Evolutionary conservation across 768 basidiomycete genomes (phyloP).

Genomic region (Gymnopilus junonius): DNA sequence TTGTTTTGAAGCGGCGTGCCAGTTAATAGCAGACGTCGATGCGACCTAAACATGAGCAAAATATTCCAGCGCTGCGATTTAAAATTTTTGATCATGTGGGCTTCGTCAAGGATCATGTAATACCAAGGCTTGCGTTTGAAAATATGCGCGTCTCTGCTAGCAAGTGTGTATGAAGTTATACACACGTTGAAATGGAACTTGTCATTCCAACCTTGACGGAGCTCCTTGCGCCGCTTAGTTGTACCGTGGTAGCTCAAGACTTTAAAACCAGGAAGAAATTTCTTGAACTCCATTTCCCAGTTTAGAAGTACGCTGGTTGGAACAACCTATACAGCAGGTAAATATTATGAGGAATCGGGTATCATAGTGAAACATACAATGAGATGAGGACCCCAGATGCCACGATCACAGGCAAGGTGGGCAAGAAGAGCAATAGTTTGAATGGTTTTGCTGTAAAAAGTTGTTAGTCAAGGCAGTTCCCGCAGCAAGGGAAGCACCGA

Average conservation of each 20-base stretch:
- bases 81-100: conserved; percentile 98
- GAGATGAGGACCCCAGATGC: conserved; percentile 92
- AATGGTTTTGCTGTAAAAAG: conserved; percentile 78
- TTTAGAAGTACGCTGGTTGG: conserved; percentile 94
- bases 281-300: conserved; percentile 98
- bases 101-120: conserved; percentile 96
- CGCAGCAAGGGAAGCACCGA: conserved; percentile 39
- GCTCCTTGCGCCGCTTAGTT: conserved; percentile 86
- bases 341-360: neutral
- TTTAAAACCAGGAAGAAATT: conserved; percentile 89
- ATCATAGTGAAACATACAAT: conserved; percentile 51
- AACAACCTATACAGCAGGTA: conserved; percentile 57
- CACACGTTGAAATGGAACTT: conserved; percentile 92
- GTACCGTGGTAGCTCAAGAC: conserved; percentile 90
- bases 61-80: conserved; percentile 93
- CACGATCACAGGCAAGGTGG: conserved; percentile 87
- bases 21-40: conserved; percentile 86
- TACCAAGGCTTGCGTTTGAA: conserved; percentile 95
- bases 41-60: conserved; percentile 84
- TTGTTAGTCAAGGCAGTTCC: neutral
- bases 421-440: conserved; percentile 95
- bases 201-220: conserved; percentile 90
- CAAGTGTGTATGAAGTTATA: conserved; percentile 92
- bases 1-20: conserved; percentile 98
- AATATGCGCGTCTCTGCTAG: conserved; percentile 88